Conservation (phyloP, 148 eudicot species). For the Nepenthes gracilis region DNA sequence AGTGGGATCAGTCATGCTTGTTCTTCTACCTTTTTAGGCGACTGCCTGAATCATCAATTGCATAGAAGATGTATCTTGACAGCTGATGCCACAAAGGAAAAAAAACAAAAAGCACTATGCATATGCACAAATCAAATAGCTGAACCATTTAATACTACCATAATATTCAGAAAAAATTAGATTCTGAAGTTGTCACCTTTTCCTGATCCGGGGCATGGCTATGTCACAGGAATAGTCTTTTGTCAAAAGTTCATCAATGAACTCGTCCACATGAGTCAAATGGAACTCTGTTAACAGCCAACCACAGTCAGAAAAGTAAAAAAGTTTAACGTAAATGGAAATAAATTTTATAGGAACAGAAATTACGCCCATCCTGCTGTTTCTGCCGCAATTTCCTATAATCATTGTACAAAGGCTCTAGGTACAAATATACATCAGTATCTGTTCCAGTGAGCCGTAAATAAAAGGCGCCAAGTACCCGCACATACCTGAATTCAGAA, state of each 20-base stretch:
- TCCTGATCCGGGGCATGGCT: conserved; percentile 50
- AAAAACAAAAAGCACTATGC: too few species aligned
- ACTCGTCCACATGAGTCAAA: conserved; percentile 85
- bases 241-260: conserved; percentile 84
- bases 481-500: conserved; percentile 53
- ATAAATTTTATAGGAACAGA: neutral
- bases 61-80: too few species aligned
- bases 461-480: conserved; percentile 91
- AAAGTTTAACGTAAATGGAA: neutral
- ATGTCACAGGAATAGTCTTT: conserved; percentile 50
- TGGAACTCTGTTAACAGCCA: conserved; percentile 33
- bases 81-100: too few species aligned
- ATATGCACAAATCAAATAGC: too few species aligned
- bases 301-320: conserved; percentile 1
- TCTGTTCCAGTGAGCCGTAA: conserved; percentile 91
- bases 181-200: conserved; percentile 34
- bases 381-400: conserved; percentile 74
- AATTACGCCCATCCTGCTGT: conserved; percentile 66
- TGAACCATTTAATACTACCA: too few species aligned
- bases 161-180: neutral
- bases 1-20: too few species aligned
- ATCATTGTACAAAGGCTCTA: conserved; percentile 91
- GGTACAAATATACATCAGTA: conserved; percentile 69
- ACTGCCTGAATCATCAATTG: too few species aligned
- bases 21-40: too few species aligned